Conservation (phyloP, 371 early-diverging fungal genomes). For the Syncephalastrum racemosum region DNA sequence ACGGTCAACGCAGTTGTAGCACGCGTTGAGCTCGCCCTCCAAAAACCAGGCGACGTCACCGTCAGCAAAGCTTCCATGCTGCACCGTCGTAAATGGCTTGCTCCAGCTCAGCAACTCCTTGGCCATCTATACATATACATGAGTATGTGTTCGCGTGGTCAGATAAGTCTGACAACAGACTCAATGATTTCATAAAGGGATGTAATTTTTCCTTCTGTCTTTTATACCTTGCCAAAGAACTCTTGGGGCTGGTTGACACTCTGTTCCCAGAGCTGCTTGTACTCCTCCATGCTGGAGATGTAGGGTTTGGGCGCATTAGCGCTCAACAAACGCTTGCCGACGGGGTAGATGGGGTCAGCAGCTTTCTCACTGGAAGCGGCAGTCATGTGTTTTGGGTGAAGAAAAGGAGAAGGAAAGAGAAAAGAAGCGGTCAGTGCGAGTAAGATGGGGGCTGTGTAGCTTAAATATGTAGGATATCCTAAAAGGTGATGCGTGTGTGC, state of each 20-base stretch:
- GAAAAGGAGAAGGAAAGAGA: slow-evolving; percentile 2
- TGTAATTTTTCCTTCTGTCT: neutral
- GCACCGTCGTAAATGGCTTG: slow-evolving; percentile 72
- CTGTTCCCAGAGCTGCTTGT: slow-evolving; percentile 68
- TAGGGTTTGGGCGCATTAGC: slow-evolving; percentile 54
- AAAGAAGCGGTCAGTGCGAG: neutral
- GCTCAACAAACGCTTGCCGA: slow-evolving; percentile 48
- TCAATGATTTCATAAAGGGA: neutral
- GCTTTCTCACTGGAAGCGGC: neutral
- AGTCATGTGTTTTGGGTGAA: slow-evolving; percentile 2
- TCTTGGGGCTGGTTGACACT: slow-evolving; percentile 64
- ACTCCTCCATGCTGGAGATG: slow-evolving; percentile 68
- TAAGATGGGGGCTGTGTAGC: neutral
- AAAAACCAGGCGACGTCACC: slow-evolving; percentile 93
- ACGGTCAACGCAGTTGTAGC: slow-evolving; percentile 97
- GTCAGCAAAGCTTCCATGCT: slow-evolving; percentile 61
- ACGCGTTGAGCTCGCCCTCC: slow-evolving; percentile 92
- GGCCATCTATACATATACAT: slow-evolving; percentile 52
- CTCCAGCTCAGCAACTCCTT: slow-evolving; percentile 74
- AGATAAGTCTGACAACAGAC: neutral
- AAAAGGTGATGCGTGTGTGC: neutral
- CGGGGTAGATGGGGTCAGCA: slow-evolving; percentile 34
- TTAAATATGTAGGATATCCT: neutral
- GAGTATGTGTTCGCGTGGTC: neutral
- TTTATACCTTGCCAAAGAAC: slow-evolving; percentile 24